Evolutionary conservation across 2,329 filamentous ascomycete genomes (phyloP), one percentile per base, ranked within the genome.

Genomic region (Pleoardoris graminearum): DNA sequence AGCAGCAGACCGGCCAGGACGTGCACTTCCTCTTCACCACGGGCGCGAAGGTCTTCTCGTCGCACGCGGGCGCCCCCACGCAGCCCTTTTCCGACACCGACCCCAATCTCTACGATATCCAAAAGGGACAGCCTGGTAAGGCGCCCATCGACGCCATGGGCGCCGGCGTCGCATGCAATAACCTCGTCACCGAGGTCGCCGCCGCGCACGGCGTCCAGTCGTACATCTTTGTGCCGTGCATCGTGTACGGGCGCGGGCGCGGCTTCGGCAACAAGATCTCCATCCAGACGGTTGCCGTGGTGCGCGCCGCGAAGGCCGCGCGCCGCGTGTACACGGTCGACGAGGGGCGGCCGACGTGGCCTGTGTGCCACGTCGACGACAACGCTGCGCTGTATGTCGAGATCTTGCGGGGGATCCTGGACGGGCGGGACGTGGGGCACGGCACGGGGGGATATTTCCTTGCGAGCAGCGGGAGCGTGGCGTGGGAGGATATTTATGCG

Each of bases 171-270:
- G 54, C 66, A 0, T 70, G 75, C 7, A 82, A 81, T 51, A 72
- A 67, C 32, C 62, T 52, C 0, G 68, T 82, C 7, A 76, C 80
- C 30, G 78, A 81, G 16, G 64, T 70, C 5, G 72, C 73, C 5
- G 75, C 78, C 21, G 59, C 58, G 10, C 53, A 72, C 12, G 78
- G 77, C 0, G 77, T 83, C 3, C 70, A 68, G 25, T 77, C 73
- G 51, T 83, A 83, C 56, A 75, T 83, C n/a, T 82, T 83, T 60
- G 68, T 67, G 0, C 81, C 80, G 1, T 83, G 80, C 57, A 77
- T 83, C 23, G 81, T 83, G 12, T 82, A 66, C 39, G 80, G 80
- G 6, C 66, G 75, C 48, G 77, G 79, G 3, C 72, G 76, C 51
- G 79, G 80, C 0, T 81, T 81, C 50, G 79, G 79, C 1, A 81